A percentile compares a stretch with the other conserved stretches of the same genome.
These are phyloP conservation scores for Phytophthora quininea DNA, from an alignment of 352 stramenopile species.

Conservation along the genomic window DNA sequence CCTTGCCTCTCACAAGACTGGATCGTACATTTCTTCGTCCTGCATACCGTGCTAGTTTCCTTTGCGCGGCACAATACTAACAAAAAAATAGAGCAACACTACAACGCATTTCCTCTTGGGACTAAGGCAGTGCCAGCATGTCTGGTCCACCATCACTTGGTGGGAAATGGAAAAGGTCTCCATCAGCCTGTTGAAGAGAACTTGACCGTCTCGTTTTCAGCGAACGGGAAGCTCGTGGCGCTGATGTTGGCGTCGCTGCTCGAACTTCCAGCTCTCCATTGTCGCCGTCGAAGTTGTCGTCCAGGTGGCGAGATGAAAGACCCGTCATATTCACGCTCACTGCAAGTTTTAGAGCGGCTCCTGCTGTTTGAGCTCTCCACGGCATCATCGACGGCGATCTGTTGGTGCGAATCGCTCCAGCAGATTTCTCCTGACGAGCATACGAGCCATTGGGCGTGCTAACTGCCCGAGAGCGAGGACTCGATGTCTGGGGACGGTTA, in stretches of 20 bases:
- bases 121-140: neutral
- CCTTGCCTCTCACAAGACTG: conserved; percentile 8
- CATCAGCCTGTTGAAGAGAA: conserved; percentile 11
- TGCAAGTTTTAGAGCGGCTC: conserved; percentile 12
- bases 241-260: conserved; percentile 1
- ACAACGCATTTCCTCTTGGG: conserved; percentile 5
- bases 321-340: neutral
- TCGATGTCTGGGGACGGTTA: conserved; percentile 30
- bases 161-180: conserved; percentile 38
- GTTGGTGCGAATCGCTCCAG: conserved; percentile 24
- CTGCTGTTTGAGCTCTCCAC: conserved; percentile 40
- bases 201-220: conserved; percentile 2
- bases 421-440: conserved; percentile 17
- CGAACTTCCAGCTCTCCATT: conserved; percentile 19
- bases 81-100: conserved; percentile 31
- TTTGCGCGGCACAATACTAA: conserved; percentile 8
- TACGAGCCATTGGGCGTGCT: conserved; percentile 11
- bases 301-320: neutral
- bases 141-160: neutral
- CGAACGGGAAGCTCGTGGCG: neutral
- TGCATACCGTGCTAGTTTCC: conserved; percentile 14
- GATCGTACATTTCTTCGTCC: neutral
- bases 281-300: neutral
- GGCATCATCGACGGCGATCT: conserved; percentile 18
- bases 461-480: conserved; percentile 13